A percentile compares a stretch with the other conserved stretches of the same genome.
phyloP scores from a whole-genome alignment of 306 rosid species.

The Dryas alaskensis region DNA sequence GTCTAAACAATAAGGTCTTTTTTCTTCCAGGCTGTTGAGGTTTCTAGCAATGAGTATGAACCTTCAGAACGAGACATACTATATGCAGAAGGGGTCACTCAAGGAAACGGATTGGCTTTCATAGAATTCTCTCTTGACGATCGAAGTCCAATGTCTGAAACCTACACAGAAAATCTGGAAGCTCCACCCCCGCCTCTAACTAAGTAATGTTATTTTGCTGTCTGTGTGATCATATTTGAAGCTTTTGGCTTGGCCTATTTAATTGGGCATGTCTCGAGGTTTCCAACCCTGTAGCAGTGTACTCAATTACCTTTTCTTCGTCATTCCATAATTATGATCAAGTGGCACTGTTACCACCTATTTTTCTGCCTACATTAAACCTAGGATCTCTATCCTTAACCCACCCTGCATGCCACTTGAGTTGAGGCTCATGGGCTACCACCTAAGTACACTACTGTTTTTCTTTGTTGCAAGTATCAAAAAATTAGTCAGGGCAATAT shows the following conservation, averaged over 20 bases:
- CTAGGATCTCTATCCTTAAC: background rate
- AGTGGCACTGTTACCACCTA: background rate
- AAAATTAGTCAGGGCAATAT: background rate
- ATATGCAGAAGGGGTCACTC: conserved; percentile 98
- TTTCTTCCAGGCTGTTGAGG: conserved; percentile 83
- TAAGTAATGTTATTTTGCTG: conserved; percentile 49
- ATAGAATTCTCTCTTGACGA: conserved; percentile 93
- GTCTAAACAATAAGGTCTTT: background rate
- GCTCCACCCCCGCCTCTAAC: conserved; percentile 68
- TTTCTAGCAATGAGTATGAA: conserved; percentile 94
- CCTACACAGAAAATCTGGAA: conserved; percentile 73
- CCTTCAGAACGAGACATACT: conserved; percentile 91
- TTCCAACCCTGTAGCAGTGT: background rate
- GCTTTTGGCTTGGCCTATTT: background rate
- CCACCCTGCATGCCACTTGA: background rate
- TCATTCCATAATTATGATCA: background rate
- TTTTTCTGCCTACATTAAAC: background rate
- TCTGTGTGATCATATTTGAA: background rate
- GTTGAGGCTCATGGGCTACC: background rate
- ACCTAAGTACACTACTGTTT: background rate
- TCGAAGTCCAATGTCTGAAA: conserved; percentile 77
- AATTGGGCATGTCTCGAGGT: background rate
- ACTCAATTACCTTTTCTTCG: background rate
- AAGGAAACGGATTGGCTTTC: conserved; percentile 94
- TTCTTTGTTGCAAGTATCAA: background rate